These are phyloP conservation scores for Coix lacrymajobi DNA, from an alignment of 176 grass and related monocot genomes.

Conservation along the genomic window DNA sequence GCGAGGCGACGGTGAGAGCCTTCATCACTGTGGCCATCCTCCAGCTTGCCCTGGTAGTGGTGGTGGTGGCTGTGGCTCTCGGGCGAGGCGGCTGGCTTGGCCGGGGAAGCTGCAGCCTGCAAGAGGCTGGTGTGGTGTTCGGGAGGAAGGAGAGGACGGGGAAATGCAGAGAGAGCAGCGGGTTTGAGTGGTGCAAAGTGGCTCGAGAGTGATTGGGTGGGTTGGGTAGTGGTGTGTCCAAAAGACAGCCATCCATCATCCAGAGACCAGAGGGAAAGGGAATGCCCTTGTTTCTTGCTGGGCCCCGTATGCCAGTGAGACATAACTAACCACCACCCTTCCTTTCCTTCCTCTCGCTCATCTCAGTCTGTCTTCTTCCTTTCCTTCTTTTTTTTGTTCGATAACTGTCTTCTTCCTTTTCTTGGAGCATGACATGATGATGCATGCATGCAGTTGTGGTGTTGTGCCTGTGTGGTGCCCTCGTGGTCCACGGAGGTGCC, in stretches of 20 bases:
- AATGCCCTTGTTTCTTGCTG: neutral
- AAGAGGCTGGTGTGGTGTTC: neutral
- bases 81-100: neutral
- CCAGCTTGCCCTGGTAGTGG: neutral
- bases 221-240: constrained; percentile 49
- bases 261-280: neutral
- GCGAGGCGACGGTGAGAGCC: constrained; percentile 42
- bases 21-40: constrained; percentile 52
- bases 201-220: constrained; percentile 36
- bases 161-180: constrained; percentile 3
- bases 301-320: neutral
- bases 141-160: constrained; percentile 11
- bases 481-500: neutral
- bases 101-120: neutral
- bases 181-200: constrained; percentile 47
- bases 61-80: neutral
- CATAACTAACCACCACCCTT: neutral
- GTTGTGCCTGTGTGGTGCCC: neutral
- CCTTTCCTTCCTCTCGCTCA: neutral
- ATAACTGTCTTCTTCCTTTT: neutral
- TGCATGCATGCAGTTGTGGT: neutral
- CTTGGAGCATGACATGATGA: neutral
- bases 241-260: constrained; percentile 45
- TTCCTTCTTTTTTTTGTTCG: neutral
- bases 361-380: neutral